A percentile compares a stretch with the other conserved stretches of the same genome.
These are phyloP conservation scores for Phytophthora quininea DNA, from an alignment of 352 stramenopile species.

Conservation along the genomic window DNA sequence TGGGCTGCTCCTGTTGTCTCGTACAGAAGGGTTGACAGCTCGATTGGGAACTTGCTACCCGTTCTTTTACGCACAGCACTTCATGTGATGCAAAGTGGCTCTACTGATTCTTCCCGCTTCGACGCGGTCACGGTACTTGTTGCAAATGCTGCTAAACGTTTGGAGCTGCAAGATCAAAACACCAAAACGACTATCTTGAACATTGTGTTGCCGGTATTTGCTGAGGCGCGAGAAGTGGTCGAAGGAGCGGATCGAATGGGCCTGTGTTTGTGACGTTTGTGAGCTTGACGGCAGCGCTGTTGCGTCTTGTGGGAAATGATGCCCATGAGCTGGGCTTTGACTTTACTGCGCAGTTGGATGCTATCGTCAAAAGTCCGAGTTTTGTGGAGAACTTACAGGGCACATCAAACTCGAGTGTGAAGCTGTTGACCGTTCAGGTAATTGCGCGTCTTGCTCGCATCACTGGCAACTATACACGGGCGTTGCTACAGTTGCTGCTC, in stretches of 20 bases:
- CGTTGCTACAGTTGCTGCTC: constrained; percentile 68
- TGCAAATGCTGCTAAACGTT: constrained; percentile 13
- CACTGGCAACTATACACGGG: constrained; percentile 47
- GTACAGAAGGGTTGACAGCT: constrained; percentile 8
- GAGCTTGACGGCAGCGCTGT: constrained; percentile 36
- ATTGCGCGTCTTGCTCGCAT: constrained; percentile 48
- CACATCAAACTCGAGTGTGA: constrained; percentile 14
- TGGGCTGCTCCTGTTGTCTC: constrained; percentile 44
- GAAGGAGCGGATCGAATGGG: constrained; percentile 7
- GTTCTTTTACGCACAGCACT: constrained; percentile 31
- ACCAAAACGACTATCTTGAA: constrained; percentile 21
- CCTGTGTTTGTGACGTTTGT: constrained; percentile 40
- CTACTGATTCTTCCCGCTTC: constrained; percentile 2
- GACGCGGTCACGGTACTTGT: constrained; percentile 26
- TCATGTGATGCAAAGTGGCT: constrained; percentile 9
- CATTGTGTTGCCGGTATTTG: constrained; percentile 28
- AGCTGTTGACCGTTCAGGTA: constrained; percentile 46
- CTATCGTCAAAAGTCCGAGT: constrained; percentile 31
- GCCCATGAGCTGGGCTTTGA: constrained; percentile 31
- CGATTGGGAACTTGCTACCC: constrained; percentile 15
- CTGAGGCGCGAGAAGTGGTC: constrained; percentile 25
- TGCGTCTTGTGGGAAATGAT: constrained; percentile 37
- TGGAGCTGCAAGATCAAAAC: constrained; percentile 18
- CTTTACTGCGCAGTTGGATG: constrained; percentile 44
- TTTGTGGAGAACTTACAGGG: constrained; percentile 39